Percentiles rank a stretch among this genome's conserved stretches.
phyloP scores from a whole-genome alignment of 371 early-diverging fungal species.

The Lichtheimia hyalospora region DNA sequence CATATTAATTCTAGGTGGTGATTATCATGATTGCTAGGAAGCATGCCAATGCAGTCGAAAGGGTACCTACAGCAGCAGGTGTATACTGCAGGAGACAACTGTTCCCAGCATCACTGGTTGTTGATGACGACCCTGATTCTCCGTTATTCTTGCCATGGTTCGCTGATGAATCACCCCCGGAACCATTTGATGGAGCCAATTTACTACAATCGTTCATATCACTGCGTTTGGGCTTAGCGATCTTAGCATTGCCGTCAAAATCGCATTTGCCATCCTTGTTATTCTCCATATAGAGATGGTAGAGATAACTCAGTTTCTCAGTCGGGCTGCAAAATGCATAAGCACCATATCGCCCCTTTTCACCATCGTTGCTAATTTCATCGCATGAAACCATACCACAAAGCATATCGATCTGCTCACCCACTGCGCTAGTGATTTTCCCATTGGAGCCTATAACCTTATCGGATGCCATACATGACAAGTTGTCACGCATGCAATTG shows the following conservation, averaged over 20 bases:
- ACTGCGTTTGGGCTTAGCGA: slow-evolving; percentile 29
- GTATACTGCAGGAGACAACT: no score
- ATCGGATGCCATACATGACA: slow-evolving; percentile 59
- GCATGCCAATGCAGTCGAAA: no score
- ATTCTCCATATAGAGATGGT: slow-evolving; percentile 29
- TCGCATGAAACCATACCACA: slow-evolving; percentile 55
- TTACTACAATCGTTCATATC: slow-evolving; percentile 25
- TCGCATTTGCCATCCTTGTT: slow-evolving; percentile 29
- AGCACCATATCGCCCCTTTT: slow-evolving; percentile 55
- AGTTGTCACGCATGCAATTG: slow-evolving; percentile 65
- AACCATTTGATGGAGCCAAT: not conserved
- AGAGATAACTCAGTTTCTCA: slow-evolving; percentile 53
- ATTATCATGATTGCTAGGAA: no score
- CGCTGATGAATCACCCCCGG: no score
- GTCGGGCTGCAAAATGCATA: slow-evolving; percentile 54
- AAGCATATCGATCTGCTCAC: slow-evolving; percentile 46
- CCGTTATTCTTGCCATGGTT: no score
- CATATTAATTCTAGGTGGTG: no score
- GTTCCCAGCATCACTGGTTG: no score
- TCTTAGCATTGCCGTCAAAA: slow-evolving; percentile 37
- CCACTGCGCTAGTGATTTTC: slow-evolving; percentile 11
- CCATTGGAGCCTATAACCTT: slow-evolving; percentile 24
- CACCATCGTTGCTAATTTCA: slow-evolving; percentile 54
- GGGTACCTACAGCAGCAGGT: no score
- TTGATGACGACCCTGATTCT: no score